These are phyloP conservation scores for Flammula alnicola DNA, from an alignment of 1,284 basidiomycete species.

Conservation along the genomic window DNA sequence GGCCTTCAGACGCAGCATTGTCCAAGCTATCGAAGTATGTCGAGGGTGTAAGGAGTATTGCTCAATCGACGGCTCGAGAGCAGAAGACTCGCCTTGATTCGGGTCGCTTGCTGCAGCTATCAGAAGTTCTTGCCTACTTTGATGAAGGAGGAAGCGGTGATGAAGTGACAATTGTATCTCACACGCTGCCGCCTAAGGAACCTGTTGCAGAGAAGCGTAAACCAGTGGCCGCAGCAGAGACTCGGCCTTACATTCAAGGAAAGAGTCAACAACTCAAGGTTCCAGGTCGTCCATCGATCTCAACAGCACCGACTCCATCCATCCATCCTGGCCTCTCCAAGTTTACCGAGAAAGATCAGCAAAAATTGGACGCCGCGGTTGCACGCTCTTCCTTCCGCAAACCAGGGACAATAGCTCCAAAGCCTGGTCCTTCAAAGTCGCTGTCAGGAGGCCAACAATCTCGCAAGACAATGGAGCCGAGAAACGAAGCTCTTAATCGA, in stretches of 20 bases:
- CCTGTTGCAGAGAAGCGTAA: constrained; percentile 9
- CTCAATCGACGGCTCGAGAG: constrained; percentile 35
- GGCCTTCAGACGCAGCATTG: constrained; percentile 54
- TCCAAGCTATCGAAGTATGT: constrained; percentile 64
- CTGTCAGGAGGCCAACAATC: constrained; percentile 1
- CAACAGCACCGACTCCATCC: constrained; percentile 3
- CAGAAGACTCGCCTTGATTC: constrained; percentile 55
- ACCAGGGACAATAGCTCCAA: constrained; percentile 11
- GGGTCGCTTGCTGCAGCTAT: constrained; percentile 59
- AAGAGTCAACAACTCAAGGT: constrained; percentile 9
- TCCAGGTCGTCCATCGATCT: not conserved
- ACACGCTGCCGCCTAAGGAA: constrained; percentile 23
- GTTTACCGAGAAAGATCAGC: constrained; percentile 25
- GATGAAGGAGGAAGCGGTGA: constrained; percentile 47
- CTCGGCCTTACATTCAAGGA: constrained; percentile 21
- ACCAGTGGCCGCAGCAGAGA: constrained; percentile 14
- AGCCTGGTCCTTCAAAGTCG: constrained; percentile 15
- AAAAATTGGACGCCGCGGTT: constrained; percentile 20
- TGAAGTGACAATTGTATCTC: constrained; percentile 45
- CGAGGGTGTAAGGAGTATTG: constrained; percentile 53
- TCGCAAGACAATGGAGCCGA: constrained; percentile 25
- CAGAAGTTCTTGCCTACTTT: constrained; percentile 61
- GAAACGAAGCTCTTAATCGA: constrained; percentile 30
- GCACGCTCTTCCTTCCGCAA: constrained; percentile 23
- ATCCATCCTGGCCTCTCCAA: constrained; percentile 11